Percentiles rank a stretch among this genome's conserved stretches.
Evolutionary conservation across 1,139 yeast species (phyloP).

Genomic region (Suhomyces choctaworum): DNA sequence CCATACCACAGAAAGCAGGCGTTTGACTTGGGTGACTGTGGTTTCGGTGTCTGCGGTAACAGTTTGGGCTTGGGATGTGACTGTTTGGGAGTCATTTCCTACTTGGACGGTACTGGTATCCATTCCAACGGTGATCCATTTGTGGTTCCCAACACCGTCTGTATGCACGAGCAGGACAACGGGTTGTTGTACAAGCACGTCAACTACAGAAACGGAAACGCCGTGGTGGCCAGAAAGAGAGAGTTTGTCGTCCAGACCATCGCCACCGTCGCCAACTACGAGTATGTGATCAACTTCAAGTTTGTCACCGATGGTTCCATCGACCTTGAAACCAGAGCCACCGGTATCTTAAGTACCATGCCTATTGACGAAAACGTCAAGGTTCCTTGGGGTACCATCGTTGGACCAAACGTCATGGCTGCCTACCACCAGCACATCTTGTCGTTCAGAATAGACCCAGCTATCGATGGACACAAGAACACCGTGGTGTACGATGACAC

Average conservation of each 20-base stretch:
- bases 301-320: conserved; percentile 83
- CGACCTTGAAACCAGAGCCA: conserved; percentile 82
- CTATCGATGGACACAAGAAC: conserved; percentile 81
- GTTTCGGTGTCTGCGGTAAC: conserved; percentile 81
- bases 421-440: conserved; percentile 87
- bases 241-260: conserved; percentile 83
- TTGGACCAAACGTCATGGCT: conserved; percentile 85
- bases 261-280: conserved; percentile 90
- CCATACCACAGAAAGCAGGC: conserved; percentile 93
- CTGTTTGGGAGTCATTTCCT: conserved; percentile 84
- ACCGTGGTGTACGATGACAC: conserved; percentile 77
- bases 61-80: conserved; percentile 79
- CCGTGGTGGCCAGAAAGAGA: conserved; percentile 82
- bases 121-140: conserved; percentile 66
- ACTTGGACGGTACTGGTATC: conserved; percentile 66
- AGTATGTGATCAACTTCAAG: conserved; percentile 74
- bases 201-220: conserved; percentile 73
- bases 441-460: conserved; percentile 84
- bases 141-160: conserved; percentile 69
- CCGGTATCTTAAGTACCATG: conserved; percentile 83
- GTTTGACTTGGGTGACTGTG: conserved; percentile 88
- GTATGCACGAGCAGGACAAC: conserved; percentile 88
- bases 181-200: conserved; percentile 83
- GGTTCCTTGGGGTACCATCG: conserved; percentile 82
- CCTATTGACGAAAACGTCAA: conserved; percentile 75